Base-by-base conservation (phyloP, 768 basidiomycete species). In the Porphyrellus cyaneotinctus region DNA sequence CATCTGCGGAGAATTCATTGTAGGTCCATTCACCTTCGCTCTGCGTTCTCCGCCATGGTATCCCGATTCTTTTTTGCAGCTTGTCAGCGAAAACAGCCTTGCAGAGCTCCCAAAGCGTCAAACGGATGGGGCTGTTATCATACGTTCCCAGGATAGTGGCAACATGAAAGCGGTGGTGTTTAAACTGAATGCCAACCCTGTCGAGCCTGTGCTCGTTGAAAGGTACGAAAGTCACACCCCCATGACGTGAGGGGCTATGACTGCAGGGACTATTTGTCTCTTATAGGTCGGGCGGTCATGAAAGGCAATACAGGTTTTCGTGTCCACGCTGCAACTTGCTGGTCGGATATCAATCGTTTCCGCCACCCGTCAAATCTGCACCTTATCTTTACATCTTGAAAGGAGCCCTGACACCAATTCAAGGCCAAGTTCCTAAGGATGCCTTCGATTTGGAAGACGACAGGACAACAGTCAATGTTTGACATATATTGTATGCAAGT, bases 1-100 rank as follows among this genome's bases (percentile, higher is more conserved):
- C 64, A 84, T 92, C 53, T 92, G 90, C 68, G 88, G 90, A 66
- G 89, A 91, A 69, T 91, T 90, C 62, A 83, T 91, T 64, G 88
- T 88, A 69, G 61, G 85, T 77, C n/a, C 42, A 30, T 18, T 43
- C 22, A 17, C 33, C 48, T 23, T 38, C 36, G n/a, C 35, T 33
- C 10, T 22, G 15, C 38, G 41, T 58, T 58, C 35, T 30, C n/a
- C 24, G 38, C 14, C 42, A 53, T 44, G 43, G 30, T 15, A 22
- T 33, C 6, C 24, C 42, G 20, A 43, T 51, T 32, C 33, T 47
- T 33, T 36, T 45, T 53, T 56, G 38, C 57, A 91, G 88, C 87
- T 91, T 58, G 88, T 91, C 23, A 85, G 90, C 67, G 88, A 91
- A 70, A 87, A 82, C 69, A 82, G 76, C 51, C 75, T 91, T 44